phyloP scores from a whole-genome alignment of 1,284 basidiomycete genomes.

The Puccinia polysora region DNA sequence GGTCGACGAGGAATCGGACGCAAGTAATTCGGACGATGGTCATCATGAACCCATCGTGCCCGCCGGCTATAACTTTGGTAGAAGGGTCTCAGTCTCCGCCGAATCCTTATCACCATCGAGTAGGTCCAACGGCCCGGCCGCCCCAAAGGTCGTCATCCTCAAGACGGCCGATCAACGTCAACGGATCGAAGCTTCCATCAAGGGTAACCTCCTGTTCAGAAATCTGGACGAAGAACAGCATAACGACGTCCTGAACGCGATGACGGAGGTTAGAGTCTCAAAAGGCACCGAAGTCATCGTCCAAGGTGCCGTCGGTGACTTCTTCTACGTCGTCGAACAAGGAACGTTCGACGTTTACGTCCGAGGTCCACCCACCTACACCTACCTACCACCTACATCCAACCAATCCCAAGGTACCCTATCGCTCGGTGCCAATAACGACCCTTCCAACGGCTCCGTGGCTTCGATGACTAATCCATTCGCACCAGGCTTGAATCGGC shows the following conservation, averaged over 20 bases:
- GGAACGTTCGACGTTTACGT: constrained; percentile 85
- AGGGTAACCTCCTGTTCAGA: constrained; percentile 87
- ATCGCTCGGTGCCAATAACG: background rate
- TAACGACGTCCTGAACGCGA: constrained; percentile 83
- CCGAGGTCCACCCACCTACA: constrained; percentile 54
- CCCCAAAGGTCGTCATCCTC: constrained; percentile 61
- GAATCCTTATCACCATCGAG: constrained; percentile 75
- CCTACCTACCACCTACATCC: constrained; percentile 58
- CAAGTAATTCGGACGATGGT: constrained; percentile 53
- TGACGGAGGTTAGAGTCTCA: constrained; percentile 77
- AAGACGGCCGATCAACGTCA: constrained; percentile 80
- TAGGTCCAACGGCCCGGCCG: constrained; percentile 57
- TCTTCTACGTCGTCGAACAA: constrained; percentile 93
- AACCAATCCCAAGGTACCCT: constrained; percentile 45
- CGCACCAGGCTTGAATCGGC: constrained; percentile 44
- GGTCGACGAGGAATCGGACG: constrained; percentile 60
- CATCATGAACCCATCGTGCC: constrained; percentile 55
- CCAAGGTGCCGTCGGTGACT: constrained; percentile 94
- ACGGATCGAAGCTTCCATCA: constrained; percentile 80
- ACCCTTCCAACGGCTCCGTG: constrained; percentile 56
- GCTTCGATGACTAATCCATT: constrained; percentile 14
- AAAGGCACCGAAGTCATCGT: constrained; percentile 81
- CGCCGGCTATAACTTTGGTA: constrained; percentile 67
- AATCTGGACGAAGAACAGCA: constrained; percentile 95
- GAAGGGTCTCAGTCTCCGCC: constrained; percentile 92